A percentile compares a stretch with the other conserved stretches of the same genome.
These are phyloP conservation scores for Alternaria novae-zelandiae DNA, from an alignment of 2,329 filamentous ascomycete species.

Conservation along the genomic window DNA sequence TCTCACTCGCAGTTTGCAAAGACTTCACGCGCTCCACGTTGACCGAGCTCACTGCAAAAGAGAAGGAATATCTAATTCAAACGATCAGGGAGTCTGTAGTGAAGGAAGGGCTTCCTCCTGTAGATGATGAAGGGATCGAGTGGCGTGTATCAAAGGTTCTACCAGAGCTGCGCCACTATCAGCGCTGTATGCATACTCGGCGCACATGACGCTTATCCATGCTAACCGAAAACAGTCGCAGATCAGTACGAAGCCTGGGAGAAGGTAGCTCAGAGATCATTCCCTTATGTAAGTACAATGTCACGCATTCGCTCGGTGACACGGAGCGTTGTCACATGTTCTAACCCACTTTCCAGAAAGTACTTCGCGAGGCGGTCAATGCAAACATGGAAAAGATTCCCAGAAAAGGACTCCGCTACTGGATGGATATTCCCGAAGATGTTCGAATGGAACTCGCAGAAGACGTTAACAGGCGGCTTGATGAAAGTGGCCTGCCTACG, in stretches of 20 bases:
- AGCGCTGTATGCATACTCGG: background rate
- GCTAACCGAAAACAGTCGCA: background rate
- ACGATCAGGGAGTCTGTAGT: background rate
- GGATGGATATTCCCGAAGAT: constrained; percentile 6
- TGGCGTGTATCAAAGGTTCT: constrained; percentile 7
- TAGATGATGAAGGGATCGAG: constrained; percentile 5
- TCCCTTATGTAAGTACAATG: background rate
- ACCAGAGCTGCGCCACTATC: constrained; percentile 3
- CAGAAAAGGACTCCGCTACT: constrained; percentile 1
- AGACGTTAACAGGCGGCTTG: constrained; percentile 4
- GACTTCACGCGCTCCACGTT: background rate
- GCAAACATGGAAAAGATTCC: background rate
- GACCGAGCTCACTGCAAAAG: background rate
- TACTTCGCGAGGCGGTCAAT: constrained; percentile 2
- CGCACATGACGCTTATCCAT: background rate
- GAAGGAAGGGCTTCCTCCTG: background rate
- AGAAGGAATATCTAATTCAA: background rate
- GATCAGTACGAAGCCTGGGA: background rate
- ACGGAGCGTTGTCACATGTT: background rate
- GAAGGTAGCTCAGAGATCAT: background rate
- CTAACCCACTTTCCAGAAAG: background rate
- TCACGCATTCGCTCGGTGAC: background rate
- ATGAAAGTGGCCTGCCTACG: background rate
- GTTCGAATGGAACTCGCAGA: background rate
- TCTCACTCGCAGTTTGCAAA: constrained; percentile 8